Base-by-base conservation (phyloP, 2,329 filamentous ascomycete genomes). In the Stachybotrys chartarum region DNA sequence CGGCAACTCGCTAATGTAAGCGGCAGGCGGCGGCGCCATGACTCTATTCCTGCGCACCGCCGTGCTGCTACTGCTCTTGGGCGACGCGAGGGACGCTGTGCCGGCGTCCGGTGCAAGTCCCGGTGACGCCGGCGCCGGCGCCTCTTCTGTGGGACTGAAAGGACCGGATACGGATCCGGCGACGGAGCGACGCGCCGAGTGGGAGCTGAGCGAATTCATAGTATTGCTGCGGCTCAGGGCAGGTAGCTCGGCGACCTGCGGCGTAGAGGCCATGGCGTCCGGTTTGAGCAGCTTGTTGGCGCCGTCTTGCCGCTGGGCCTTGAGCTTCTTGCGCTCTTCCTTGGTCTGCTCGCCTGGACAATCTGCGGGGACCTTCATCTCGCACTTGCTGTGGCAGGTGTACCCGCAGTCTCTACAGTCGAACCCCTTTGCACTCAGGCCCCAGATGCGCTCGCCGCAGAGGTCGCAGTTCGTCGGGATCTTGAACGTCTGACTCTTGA, bases 401-500 rank as follows among this genome's bases (percentile, higher is more conserved):
- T 97, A 99, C 39, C 95, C 94, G 66, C 94, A 99, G 70, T 97
- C 93, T 63, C 88, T 84, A 67, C 94, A 99, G 69, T 96, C 92
- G 67, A 96, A 95, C 0, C 94, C 94, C 73, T 99, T 99, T 44
- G 94, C 93, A 32, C 91, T 96, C 46, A 99, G 72, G 1, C 94
- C 94, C 94, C 94, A 99, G 69, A 99, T 96, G 31, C 94, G 84
- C 68, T 99, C 94, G 17, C 92, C 92, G 64, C 94, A 99, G 12
- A 97, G 80, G 70, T 99, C 94, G 74, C 94, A 99, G 69, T 97
- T 97, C 5, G 94, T 99, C 0, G 95, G 95, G 58, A 99, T 96
- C 71, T 97, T 97, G 80, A 97, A 99, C 0, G 94, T 97, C 68
- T 97, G 91, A n/a, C 90, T 86, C 73, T 96, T 96, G 81, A 99